Evolutionary conservation across 495 filamentous ascomycete genomes (phyloP).

Genomic region (Podospora comata): DNA sequence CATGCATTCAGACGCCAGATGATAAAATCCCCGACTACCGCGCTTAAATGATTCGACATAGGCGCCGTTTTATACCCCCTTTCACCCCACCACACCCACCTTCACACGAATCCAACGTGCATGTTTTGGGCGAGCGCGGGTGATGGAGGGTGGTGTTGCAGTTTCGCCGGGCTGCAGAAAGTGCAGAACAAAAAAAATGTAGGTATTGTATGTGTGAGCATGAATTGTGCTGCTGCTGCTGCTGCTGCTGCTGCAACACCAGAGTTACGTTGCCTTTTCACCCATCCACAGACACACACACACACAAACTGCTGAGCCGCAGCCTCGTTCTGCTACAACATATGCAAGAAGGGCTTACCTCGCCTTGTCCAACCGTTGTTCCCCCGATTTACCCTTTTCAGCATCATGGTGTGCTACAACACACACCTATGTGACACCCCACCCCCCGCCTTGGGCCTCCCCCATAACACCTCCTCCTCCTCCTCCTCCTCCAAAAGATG

Average conservation of each 20-base stretch:
- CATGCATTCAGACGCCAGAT: background rate
- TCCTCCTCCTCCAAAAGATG: background rate
- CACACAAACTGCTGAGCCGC: background rate
- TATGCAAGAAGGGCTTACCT: background rate
- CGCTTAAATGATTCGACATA: background rate
- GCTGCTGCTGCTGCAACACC: background rate
- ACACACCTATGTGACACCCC: background rate
- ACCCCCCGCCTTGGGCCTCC: background rate
- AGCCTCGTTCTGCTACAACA: background rate
- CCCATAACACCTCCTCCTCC: background rate
- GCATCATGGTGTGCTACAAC: background rate
- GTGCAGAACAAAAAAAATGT: background rate
- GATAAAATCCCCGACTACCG: conserved; percentile 1
- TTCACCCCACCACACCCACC: background rate
- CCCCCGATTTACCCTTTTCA: background rate
- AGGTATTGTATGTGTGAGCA: background rate
- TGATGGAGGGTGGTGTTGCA: background rate
- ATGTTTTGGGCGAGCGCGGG: background rate
- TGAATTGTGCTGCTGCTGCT: background rate
- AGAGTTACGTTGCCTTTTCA: background rate
- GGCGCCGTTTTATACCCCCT: background rate
- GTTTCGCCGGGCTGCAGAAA: background rate
- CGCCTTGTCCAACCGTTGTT: background rate
- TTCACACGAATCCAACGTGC: background rate
- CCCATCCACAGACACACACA: no score